Base-by-base conservation (phyloP, 306 rosid species). In the Boehmeria nivea region DNA sequence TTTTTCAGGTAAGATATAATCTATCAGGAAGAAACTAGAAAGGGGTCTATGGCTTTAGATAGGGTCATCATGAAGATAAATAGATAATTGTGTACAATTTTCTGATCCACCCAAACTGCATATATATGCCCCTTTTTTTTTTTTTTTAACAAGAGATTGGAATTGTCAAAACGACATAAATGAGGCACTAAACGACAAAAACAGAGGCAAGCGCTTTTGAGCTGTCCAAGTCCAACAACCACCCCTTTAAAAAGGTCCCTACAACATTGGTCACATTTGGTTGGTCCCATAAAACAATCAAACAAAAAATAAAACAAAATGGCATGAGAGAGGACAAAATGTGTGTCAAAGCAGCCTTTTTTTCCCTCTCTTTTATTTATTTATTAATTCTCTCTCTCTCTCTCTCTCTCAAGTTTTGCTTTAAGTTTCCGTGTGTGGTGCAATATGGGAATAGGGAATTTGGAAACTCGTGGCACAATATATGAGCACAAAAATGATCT, bases 191-290 rank as follows among this genome's bases (percentile, higher is more conserved):
- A 55, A 75, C 77, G 86, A 85, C 84, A 74, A 68, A 22, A 47
- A n/a, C 27, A 38, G 34, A 18, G 15, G 40, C 51, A 28, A 56
- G 51, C 47, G 42, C 78, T 82, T 79, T 75, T 34, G 84, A 75
- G 89, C 66, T 77, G 87, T 82, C 79, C 61, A 49, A 53, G 75
- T 72, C 77, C 78, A 78, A 76, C 69, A 40, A 70, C 38, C 47
- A 52, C 65, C 31, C 15, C 37, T 40, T 40, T n/a, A 40, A 62
- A 26, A 43, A 63, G 57, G 76, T 53, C 64, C 70, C 68, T 59
- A 64, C 71, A 59, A 65, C 51, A 44, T 42, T 43, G 55, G 70
- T 66, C 74, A 33, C 74, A 53, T 59, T 56, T 62, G 77, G 64
- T 64, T 63, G 81, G 83, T 51, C 78, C 78, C 75, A 3, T 9